Base-by-base conservation (phyloP, 2,329 filamentous ascomycete genomes). In the Akanthomyces uredinophilus region DNA sequence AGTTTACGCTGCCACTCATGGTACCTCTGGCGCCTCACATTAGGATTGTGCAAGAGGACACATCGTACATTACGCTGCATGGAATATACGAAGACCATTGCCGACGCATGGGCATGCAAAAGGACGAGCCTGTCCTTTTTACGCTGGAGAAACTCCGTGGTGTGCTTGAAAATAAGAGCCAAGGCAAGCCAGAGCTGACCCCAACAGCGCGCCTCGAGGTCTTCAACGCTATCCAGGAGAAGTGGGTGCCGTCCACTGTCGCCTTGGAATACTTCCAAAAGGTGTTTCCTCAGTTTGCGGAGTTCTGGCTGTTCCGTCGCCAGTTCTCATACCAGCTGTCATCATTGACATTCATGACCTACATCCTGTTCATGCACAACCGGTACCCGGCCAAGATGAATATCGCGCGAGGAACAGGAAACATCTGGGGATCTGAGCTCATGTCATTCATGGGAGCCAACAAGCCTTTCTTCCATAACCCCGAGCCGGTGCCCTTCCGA, bases 241-340 rank as follows among this genome's bases (percentile, higher is more conserved):
- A 93, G 73, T 96, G 89, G 84, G 93, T 97, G 61, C 90, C 92
- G 6, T 87, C 88, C 63, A 92, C 86, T 3, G 80, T 98, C 64
- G 88, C 89, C 24, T 83, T 96, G 60, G 87, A 96, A 67, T 97
- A 94, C 79, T 97, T 97, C 84, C 90, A 93, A 72, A 81, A 84
- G 67, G 90, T 87, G 5, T 98, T 95, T 77, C 90, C 92, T 35
- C 89, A 91, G 65, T 99, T 91, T 75, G 86, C 90, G 51, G 93
- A 97, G 70, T 97, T 98, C 81, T 99, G 94, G 92, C 85, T 99
- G 63, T 99, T 99, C 91, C 90, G 95, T 63, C 88, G 93, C 63
- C 93, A 96, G 67, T 96, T 99, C 78, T 90, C 92, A 24, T 97
- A 98, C 79, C 95, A 99, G 77, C 88, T 96, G 65, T 94, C 95